Evolutionary conservation across 176 grass and related monocot species (phyloP).

Genomic region (bread wheat (Triticum aestivum)): DNA sequence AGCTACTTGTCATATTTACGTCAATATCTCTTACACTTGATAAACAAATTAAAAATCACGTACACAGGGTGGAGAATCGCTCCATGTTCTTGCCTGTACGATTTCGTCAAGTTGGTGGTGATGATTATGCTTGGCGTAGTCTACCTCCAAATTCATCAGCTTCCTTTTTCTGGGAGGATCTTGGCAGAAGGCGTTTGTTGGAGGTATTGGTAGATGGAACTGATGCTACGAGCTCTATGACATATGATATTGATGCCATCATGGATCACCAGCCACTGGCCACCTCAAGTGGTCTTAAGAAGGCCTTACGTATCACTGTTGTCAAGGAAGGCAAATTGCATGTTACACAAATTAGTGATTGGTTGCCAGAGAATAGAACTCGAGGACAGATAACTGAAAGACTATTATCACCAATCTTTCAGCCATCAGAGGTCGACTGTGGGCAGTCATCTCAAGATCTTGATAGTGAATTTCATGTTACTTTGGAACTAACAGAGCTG

Average conservation of each 20-base stretch:
- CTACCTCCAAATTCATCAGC: constrained; percentile 81
- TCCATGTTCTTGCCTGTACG: constrained; percentile 91
- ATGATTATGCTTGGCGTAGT: constrained; percentile 78
- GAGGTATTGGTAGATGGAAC: constrained; percentile 86
- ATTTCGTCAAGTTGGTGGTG: constrained; percentile 77
- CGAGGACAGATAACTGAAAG: constrained; percentile 46
- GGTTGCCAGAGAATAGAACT: constrained; percentile 76
- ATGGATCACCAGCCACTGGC: constrained; percentile 70
- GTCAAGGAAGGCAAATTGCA: constrained; percentile 82
- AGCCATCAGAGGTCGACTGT: constrained; percentile 74
- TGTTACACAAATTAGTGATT: constrained; percentile 76
- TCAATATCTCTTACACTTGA: neutral
- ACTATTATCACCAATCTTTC: constrained; percentile 62
- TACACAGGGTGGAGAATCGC: constrained; percentile 90
- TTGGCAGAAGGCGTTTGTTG: constrained; percentile 64
- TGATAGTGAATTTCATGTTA: constrained; percentile 90
- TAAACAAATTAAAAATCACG: constrained; percentile 21
- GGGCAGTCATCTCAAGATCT: constrained; percentile 54
- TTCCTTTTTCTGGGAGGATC: constrained; percentile 95
- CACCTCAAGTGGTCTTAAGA: constrained; percentile 49
- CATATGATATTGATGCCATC: constrained; percentile 75
- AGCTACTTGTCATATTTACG: constrained; percentile 3
- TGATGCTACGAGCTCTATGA: constrained; percentile 58
- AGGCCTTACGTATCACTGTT: constrained; percentile 67
- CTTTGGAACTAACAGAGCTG: constrained; percentile 74